Percentiles rank a stretch among this genome's conserved stretches.
These are phyloP conservation scores for Fusarium burgessii DNA, from an alignment of 2,329 filamentous ascomycete genomes.

Conservation along the genomic window DNA sequence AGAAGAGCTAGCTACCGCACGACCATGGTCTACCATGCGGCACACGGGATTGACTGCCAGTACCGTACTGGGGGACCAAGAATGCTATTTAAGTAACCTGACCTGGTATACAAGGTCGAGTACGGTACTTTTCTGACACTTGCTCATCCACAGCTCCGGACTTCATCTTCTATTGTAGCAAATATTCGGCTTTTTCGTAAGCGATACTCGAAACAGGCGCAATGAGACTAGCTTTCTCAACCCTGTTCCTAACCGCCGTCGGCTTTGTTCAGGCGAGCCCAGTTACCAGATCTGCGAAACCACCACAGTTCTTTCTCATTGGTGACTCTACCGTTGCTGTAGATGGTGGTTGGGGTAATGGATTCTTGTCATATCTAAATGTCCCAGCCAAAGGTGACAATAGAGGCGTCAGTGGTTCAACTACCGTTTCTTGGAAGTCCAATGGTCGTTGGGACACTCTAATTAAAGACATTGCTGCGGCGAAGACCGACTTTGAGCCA, in stretches of 20 bases:
- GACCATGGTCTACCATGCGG: too few species aligned
- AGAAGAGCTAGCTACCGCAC: not conserved
- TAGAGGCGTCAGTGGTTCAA: conserved; percentile 2
- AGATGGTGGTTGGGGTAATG: not conserved
- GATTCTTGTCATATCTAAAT: not conserved
- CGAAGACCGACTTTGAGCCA: conserved; percentile 2
- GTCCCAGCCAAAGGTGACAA: not conserved
- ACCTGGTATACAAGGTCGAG: rapidly evolving
- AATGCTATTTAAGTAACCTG: not conserved
- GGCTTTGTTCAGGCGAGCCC: not conserved
- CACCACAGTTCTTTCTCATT: conserved; percentile 7
- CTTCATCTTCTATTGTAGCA: rapidly evolving
- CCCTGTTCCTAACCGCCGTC: rapidly evolving
- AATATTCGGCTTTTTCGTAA: not conserved
- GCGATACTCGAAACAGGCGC: rapidly evolving
- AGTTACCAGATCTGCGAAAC: not conserved
- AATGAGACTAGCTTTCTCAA: not conserved
- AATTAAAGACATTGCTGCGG: not conserved
- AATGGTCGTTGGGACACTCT: conserved; percentile 20
- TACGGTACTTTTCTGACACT: not conserved
- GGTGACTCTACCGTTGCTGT: conserved; percentile 15
- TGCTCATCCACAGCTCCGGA: not conserved
- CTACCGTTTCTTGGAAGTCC: conserved; percentile 11
- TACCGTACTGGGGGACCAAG: not conserved
- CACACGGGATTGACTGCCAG: not conserved